These are phyloP conservation scores for Trametes pubescens DNA, from an alignment of 1,284 basidiomycete species.

Conservation along the genomic window DNA sequence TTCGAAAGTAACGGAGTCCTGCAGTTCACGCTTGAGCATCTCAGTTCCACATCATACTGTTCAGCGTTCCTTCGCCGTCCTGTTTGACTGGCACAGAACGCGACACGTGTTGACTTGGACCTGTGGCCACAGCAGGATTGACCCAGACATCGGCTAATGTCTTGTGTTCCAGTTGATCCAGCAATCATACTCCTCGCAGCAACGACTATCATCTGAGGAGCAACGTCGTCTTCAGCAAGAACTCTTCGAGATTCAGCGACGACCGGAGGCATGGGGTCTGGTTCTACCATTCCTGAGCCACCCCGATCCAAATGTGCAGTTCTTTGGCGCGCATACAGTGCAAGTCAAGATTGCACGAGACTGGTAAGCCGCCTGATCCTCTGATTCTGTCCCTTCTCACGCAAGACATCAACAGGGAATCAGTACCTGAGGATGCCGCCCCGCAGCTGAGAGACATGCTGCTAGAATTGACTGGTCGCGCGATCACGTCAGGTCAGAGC, in stretches of 20 bases:
- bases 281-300: conserved; percentile 76
- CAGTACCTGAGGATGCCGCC: conserved; percentile 64
- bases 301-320: conserved; percentile 83
- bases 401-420: conserved; percentile 53
- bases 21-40: too few relatives aligned
- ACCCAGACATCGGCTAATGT: not conserved
- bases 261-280: conserved; percentile 80
- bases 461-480: conserved; percentile 67
- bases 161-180: conserved; percentile 56
- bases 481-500: conserved; percentile 58
- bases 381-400: not conserved
- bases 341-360: conserved; percentile 92
- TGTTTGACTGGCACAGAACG: too few relatives aligned
- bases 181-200: conserved; percentile 64
- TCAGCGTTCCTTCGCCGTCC: too few relatives aligned
- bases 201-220: conserved; percentile 59
- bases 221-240: conserved; percentile 74
- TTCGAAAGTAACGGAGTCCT: too few relatives aligned
- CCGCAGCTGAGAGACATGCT: conserved; percentile 65
- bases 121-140: too few relatives aligned
- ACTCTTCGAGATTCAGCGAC: conserved; percentile 77
- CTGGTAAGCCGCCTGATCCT: conserved; percentile 63
- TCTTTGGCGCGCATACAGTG: conserved; percentile 91
- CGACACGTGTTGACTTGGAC: too few relatives aligned
- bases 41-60: too few relatives aligned